Base-by-base conservation (phyloP, 176 grass and related monocot genomes). In the Ampelocalamus luodianensis region DNA sequence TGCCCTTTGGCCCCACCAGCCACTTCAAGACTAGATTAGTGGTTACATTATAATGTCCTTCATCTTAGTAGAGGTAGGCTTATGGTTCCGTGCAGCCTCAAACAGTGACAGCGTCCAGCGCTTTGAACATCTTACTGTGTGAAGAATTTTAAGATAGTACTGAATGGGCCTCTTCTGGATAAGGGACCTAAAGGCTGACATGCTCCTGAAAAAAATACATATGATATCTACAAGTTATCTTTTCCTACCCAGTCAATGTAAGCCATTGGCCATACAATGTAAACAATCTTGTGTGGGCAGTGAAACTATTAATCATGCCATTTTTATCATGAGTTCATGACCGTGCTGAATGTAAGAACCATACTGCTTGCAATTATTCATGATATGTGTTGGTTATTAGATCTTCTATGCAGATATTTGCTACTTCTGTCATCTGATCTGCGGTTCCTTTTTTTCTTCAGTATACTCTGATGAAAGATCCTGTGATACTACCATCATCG, bases 391-490 rank as follows among this genome's bases (percentile, higher is more conserved):
- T 55, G 37, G 14, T 18, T 9, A 71, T 11, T 53, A 71, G 26
- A 64, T 69, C 34, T 71, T 72, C n/a, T 64, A 54, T 15, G 46
- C 8, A 22, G 2, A 44, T 77, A 87, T 82, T 48, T 77, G 43
- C 36, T 72, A 46, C 65, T 58, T 55, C 2, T 64, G 44, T 11
- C 56, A 29, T 42, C 65, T 48, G n/a, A 81, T 39, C 6, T 82
- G 0, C 18, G 9, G 7, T 49, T 56, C 18, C 16, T 54, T 55
- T 80, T 36, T 20, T 89, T 65, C 59, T 66, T 63, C 86, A 99
- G 96, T 99, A 83, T 87, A 96, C 93, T 60, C 86, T 99, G 65
- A 95, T 98, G 93, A 92, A 92, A 77, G 96, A 99, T 91, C 96
- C 96, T 81, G 96, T 99, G 40, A 99, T 92, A 71, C 85, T 99